phyloP scores from a whole-genome alignment of 345 rosid genomes.

The Pugionium cornutum region DNA sequence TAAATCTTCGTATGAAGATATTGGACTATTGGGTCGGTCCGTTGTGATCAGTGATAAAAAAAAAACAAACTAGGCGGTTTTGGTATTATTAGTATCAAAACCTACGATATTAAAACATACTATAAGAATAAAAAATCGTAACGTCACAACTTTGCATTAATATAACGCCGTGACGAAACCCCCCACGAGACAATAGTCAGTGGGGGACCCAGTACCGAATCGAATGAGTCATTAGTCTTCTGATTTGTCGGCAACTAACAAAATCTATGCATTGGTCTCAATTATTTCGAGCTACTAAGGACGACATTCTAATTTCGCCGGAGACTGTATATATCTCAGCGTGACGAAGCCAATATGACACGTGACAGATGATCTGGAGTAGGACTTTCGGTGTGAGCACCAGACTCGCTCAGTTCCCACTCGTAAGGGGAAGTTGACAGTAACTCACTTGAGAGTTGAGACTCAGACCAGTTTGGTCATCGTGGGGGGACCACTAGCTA shows the following conservation, averaged over 20 bases:
- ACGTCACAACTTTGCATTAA: conserved; percentile 14
- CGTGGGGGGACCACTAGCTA: conserved; percentile 20
- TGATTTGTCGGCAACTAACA: conserved; percentile 23
- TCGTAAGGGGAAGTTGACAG: neutral
- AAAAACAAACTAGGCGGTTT: conserved; percentile 9
- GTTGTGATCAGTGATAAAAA: neutral
- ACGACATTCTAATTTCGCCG: neutral
- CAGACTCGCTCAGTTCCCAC: neutral
- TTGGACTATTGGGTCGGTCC: no score
- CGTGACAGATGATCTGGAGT: conserved; percentile 17
- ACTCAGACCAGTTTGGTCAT: conserved; percentile 40
- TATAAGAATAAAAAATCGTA: neutral
- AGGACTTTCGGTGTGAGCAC: conserved; percentile 22
- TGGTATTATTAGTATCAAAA: conserved; percentile 4
- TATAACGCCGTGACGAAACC: conserved; percentile 11
- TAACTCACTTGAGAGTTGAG: neutral
- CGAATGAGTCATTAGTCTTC: neutral
- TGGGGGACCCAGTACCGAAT: neutral
- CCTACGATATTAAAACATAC: conserved; percentile 1
- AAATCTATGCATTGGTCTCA: conserved; percentile 16
- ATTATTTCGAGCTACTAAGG: conserved; percentile 4
- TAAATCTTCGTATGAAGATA: no score
- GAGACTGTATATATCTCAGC: neutral
- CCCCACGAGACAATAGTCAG: neutral
- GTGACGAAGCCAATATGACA: conserved; percentile 11